Percentiles rank a stretch among this genome's conserved stretches.
Conservation (phyloP, 2,329 filamentous ascomycete species). For the Alternaria rosae region DNA sequence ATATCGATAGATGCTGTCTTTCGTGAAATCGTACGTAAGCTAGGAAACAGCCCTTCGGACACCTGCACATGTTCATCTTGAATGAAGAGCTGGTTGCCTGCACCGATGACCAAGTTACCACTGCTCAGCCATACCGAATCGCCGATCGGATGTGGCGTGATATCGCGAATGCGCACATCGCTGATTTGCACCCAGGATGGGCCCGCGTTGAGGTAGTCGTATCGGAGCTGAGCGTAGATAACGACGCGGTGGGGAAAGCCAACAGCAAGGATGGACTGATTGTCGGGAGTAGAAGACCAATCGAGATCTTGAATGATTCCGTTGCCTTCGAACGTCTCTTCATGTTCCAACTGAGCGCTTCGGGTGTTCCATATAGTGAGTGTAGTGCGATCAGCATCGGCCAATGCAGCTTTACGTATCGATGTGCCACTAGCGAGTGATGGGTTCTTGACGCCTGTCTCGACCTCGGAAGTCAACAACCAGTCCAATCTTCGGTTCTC, state of each 20-base stretch:
- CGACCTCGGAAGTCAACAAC: slow-evolving; percentile 81
- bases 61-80: slow-evolving; percentile 78
- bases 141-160: slow-evolving; percentile 89
- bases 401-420: slow-evolving; percentile 84
- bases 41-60: slow-evolving; percentile 66
- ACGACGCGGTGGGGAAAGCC: slow-evolving; percentile 87
- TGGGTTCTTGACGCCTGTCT: slow-evolving; percentile 76
- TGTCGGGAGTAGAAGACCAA: slow-evolving; percentile 91
- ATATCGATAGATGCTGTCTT: slow-evolving; percentile 68
- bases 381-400: slow-evolving; percentile 74
- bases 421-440: slow-evolving; percentile 85
- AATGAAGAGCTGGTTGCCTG: slow-evolving; percentile 90
- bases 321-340: slow-evolving; percentile 74
- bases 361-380: slow-evolving; percentile 92
- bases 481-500: slow-evolving; percentile 72
- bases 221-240: slow-evolving; percentile 84
- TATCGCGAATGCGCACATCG: slow-evolving; percentile 79
- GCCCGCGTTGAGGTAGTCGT: slow-evolving; percentile 86
- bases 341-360: slow-evolving; percentile 80
- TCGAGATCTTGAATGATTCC: slow-evolving; percentile 86
- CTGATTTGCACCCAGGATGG: slow-evolving; percentile 89
- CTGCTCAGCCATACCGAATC: slow-evolving; percentile 91
- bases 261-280: slow-evolving; percentile 88
- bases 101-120: slow-evolving; percentile 84
- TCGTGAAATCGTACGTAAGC: slow-evolving; percentile 60